Conservation (phyloP, 306 rosid species). For the Amphicarpaea edgeworthii region DNA sequence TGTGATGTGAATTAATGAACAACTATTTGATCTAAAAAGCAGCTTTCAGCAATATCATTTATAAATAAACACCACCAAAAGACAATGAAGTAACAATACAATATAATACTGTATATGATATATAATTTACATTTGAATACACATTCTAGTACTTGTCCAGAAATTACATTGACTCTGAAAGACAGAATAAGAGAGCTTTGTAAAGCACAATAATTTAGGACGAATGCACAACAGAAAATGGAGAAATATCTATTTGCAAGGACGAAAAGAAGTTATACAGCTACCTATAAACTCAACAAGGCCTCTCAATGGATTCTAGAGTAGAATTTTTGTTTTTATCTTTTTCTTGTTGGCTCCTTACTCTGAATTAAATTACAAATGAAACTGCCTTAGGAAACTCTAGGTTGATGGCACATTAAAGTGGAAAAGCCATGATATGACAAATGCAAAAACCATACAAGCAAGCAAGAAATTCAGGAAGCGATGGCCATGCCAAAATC, state of each 20-base stretch:
- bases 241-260: conserved; percentile 40
- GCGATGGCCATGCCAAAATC: conserved; percentile 96
- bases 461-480: conserved; percentile 92
- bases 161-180: conserved; percentile 42
- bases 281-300: conserved; percentile 32
- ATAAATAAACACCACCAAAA: background rate
- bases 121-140: conserved; percentile 49
- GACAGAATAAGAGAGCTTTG: conserved; percentile 39
- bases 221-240: conserved; percentile 48
- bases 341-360: conserved; percentile 29
- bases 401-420: conserved; percentile 74
- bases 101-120: conserved; percentile 10
- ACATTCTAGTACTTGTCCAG: conserved; percentile 45
- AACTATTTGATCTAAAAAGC: background rate
- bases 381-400: conserved; percentile 27
- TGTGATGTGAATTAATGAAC: background rate
- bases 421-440: conserved; percentile 96
- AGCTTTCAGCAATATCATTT: background rate
- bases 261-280: conserved; percentile 27
- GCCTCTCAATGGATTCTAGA: conserved; percentile 34
- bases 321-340: background rate
- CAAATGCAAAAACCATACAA: conserved; percentile 94
- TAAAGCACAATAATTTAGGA: conserved; percentile 45
- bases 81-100: conserved; percentile 17
- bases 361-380: conserved; percentile 27